Evolutionary conservation across 129 eudicot species (phyloP), one percentile per base, ranked within the genome.

Genomic region (Centella asiatica): DNA sequence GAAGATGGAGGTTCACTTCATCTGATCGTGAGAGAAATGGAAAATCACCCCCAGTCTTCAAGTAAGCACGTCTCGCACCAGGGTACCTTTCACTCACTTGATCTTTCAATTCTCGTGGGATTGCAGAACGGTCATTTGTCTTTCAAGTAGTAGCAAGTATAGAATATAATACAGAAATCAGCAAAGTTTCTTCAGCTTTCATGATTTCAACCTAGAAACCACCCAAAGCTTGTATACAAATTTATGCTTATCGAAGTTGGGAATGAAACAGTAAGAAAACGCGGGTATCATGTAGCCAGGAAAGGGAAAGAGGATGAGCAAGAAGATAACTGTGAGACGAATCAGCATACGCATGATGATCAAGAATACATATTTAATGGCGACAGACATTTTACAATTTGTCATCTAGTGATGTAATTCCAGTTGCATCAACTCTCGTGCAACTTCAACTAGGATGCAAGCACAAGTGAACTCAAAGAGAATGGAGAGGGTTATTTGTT

Each of bases 1-100:
- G 95, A 68, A 93, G 96, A 83, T 93, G 99, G 37, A 93, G 95
- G 77, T 93, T 93, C 26, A 93, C 84, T 82, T 93, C 99, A 75
- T 93, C 99, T 0, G 99, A 83, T 37, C 99, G 84, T 56, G 99
- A 93, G 69, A 93, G 90, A 66, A 88, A 93, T 7, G 99, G 99
- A 58, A 87, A 93, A 73, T 88, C 99, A 29, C 99, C 96, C 26
- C 96, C 99, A 28, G 80, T 72, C 72, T 93, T 93, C 48, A 93
- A 74, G 69, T 72, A 66, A 9, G 99, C 99, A 72, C 81, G 84
- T 71, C 96, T 82, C 22, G 99, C 99, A 64, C 86, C 96, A 44
- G 95, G 89, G 67, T 77, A 93, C 75, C 92, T 82, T 74, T 88
- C 93, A 20, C 81, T 60, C 34, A 93, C 95, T 70, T 85, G 83